Evolutionary conservation across 306 rosid genomes (phyloP), one percentile per base, ranked within the genome.

Genomic region (Vachellia pachyceras): DNA sequence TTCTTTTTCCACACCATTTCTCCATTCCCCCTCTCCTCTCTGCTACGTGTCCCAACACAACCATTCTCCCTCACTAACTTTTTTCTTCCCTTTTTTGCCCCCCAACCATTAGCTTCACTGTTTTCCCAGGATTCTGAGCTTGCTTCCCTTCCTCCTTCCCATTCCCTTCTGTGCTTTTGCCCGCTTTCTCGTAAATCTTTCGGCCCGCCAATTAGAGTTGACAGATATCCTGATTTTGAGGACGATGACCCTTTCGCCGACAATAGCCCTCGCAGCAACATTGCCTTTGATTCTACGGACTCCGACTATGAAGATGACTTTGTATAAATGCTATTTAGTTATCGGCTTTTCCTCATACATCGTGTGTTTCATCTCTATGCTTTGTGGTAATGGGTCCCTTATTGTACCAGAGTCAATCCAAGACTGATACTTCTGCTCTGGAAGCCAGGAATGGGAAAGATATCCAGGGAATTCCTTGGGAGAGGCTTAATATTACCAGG

Each of bases 391-490:
- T 55, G 42, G 25, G 39, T 74, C 40, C 23, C 39, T n/a, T 50
- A 58, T 46, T 58, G 78, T 68, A 17, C 57, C 89, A 92, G 97
- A 82, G 86, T 67, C 87, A 82, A 61, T 82, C 79, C 39, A 92
- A 89, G 85, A 89, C 89, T 35, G 98, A 95, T 66, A 95, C 98
- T 23, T 84, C 97, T 6, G 94, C 98, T 72, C 42, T 76, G 72
- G 97, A 92, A 69, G 95, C 94, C 7, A 77, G 95, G 80, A 88
- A 89, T n/a, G 97, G 98, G 75, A 91, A 91, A 75, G 98, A 95
- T 70, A 89, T 95, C 9, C 98, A 94, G 70, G 98, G 98, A 57
- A 92, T 94, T 72, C 97, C 95, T 1, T 94, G 98, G 98, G 94
- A 94, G 88, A 92, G 89, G 90, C 96, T 94, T 14, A 89, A 84